Percentiles rank a stretch among this genome's conserved stretches.
Evolutionary conservation across 2,329 filamentous ascomycete genomes (phyloP).

Genomic region (Colletotrichum orbiculare): DNA sequence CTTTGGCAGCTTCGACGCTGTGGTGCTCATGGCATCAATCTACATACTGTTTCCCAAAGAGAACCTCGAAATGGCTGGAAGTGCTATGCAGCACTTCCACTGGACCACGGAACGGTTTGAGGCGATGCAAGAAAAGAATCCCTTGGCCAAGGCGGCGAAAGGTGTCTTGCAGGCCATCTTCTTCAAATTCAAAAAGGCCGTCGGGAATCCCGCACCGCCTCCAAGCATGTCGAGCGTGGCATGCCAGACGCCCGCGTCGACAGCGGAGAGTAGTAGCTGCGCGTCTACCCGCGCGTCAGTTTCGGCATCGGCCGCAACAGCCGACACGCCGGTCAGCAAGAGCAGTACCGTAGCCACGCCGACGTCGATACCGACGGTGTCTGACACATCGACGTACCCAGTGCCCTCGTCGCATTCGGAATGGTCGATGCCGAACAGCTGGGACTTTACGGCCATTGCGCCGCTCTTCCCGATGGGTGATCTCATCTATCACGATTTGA

Average conservation of each 20-base stretch:
- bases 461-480: conserved; percentile 69
- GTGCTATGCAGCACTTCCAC: conserved; percentile 65
- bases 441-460: conserved; percentile 62
- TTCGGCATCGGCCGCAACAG: conserved; percentile 30
- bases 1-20: conserved; percentile 72
- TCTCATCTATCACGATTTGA: conserved; percentile 66
- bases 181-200: conserved; percentile 62
- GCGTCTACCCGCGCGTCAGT: conserved; percentile 33
- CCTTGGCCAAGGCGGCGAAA: conserved; percentile 63
- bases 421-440: conserved; percentile 56
- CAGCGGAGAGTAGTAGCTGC: conserved; percentile 34
- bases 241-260: conserved; percentile 35
- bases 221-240: conserved; percentile 31
- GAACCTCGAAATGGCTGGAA: conserved; percentile 58
- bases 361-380: conserved; percentile 37
- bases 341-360: conserved; percentile 33
- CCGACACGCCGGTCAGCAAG: conserved; percentile 36
- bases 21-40: conserved; percentile 69
- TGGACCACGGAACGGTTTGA: conserved; percentile 70
- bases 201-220: conserved; percentile 46
- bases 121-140: conserved; percentile 64
- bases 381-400: conserved; percentile 41
- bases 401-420: conserved; percentile 31
- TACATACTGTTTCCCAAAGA: conserved; percentile 71
- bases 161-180: conserved; percentile 67